Evolutionary conservation across 257 asterid genomes (phyloP).

Genomic region (Ballota nigra): DNA sequence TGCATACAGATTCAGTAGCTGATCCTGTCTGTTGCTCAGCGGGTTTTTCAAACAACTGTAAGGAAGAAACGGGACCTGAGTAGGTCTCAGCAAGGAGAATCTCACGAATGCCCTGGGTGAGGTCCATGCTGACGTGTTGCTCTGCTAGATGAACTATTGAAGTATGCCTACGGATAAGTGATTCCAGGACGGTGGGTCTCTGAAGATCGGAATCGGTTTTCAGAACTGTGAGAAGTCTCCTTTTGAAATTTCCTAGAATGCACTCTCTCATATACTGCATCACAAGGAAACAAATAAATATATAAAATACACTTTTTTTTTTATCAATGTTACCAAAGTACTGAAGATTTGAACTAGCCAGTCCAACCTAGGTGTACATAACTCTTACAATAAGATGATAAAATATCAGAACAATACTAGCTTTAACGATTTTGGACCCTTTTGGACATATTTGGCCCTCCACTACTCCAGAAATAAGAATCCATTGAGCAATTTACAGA

Average conservation of each 20-base stretch:
- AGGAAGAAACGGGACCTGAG: constrained; percentile 93
- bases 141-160: constrained; percentile 89
- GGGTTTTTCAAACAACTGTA: constrained; percentile 87
- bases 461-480: constrained; percentile 1
- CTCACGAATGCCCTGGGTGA: constrained; percentile 90
- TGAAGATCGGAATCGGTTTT: constrained; percentile 97
- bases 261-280: constrained; percentile 99
- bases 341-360: constrained; percentile 4
- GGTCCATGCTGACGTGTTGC: constrained; percentile 99
- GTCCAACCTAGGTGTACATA: constrained; percentile 1
- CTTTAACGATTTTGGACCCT: neutral
- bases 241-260: constrained; percentile 87
- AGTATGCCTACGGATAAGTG: constrained; percentile 83
- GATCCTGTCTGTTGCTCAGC: constrained; percentile 79
- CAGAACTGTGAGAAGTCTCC: constrained; percentile 86
- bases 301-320: neutral
- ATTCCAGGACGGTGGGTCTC: constrained; percentile 84
- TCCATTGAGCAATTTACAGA: constrained; percentile 2
- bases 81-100: constrained; percentile 87
- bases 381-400: constrained; percentile 7
- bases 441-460: neutral
- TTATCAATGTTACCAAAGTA: neutral
- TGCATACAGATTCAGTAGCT: constrained; percentile 88
- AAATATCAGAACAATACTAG: neutral
- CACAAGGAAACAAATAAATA: constrained; percentile 12